Evolutionary conservation across 306 rosid species (phyloP).

Genomic region (Trifolium subterraneum): DNA sequence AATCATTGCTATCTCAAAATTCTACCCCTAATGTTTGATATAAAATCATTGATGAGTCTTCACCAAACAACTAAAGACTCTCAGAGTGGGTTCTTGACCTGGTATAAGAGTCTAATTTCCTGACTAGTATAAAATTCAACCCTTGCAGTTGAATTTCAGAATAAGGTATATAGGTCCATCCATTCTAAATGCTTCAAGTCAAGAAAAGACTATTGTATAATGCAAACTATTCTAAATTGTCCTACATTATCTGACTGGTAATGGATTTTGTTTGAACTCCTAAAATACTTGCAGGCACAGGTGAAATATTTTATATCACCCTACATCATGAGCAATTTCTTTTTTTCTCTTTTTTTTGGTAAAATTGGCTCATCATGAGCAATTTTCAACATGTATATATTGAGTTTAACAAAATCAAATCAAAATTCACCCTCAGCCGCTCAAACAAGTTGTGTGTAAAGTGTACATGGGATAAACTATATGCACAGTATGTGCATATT

Average conservation of each 20-base stretch:
- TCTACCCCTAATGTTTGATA: neutral
- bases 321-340: neutral
- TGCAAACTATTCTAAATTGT: neutral
- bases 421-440: neutral
- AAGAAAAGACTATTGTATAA: neutral
- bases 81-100: slow-evolving; percentile 16
- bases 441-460: slow-evolving; percentile 3
- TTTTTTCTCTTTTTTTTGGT: no score
- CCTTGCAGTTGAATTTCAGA: slow-evolving; percentile 7
- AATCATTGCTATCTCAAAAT: slow-evolving; percentile 3
- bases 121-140: neutral
- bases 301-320: neutral
- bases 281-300: neutral
- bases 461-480: neutral
- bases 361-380: neutral
- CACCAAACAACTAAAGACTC: slow-evolving; percentile 3
- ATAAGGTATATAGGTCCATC: neutral
- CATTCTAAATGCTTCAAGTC: neutral
- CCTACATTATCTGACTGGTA: slow-evolving; percentile 1
- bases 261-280: slow-evolving; percentile 26
- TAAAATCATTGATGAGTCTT: neutral
- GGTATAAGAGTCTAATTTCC: neutral
- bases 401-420: neutral
- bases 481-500: neutral
- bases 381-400: neutral